Percentiles rank a stretch among this genome's conserved stretches.
phyloP scores from a whole-genome alignment of 345 rosid species.

The Mercurialis annua region DNA sequence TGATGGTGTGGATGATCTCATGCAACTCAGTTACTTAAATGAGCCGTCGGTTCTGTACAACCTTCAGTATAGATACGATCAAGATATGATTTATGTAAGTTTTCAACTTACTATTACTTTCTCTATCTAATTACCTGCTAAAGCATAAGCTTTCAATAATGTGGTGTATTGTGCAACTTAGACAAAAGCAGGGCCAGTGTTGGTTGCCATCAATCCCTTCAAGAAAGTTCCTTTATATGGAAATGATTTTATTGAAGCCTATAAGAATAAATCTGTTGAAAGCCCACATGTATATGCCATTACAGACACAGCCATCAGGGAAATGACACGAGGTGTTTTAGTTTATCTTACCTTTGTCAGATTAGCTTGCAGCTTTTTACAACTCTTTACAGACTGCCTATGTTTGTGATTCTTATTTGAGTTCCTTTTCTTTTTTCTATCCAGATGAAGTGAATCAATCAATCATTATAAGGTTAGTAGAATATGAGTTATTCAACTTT shows the following conservation, averaged over 20 bases:
- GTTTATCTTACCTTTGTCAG: constrained; percentile 11
- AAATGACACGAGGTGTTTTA: constrained; percentile 86
- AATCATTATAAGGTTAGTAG: constrained; percentile 90
- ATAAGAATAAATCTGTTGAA: constrained; percentile 65
- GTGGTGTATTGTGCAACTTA: constrained; percentile 30
- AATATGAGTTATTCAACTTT: constrained; percentile 1
- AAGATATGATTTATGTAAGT: constrained; percentile 92
- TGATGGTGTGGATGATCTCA: constrained; percentile 96
- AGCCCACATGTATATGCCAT: constrained; percentile 96
- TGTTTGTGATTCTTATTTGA: constrained; percentile 24
- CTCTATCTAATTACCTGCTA: constrained; percentile 14
- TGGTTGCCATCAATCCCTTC: constrained; percentile 97
- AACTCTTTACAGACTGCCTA: not conserved
- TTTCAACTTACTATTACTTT: constrained; percentile 16
- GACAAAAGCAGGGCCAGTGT: constrained; percentile 99
- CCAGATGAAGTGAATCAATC: constrained; percentile 99
- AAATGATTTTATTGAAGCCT: constrained; percentile 71
- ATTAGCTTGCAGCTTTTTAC: constrained; percentile 1
- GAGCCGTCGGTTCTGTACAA: constrained; percentile 95
- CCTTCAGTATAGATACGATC: constrained; percentile 83
- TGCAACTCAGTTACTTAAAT: constrained; percentile 97
- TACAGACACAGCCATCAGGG: constrained; percentile 93
- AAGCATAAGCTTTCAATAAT: constrained; percentile 11
- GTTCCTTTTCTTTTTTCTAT: constrained; percentile 25
- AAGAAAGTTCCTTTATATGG: constrained; percentile 89